Base-by-base conservation (phyloP, 2,329 filamentous ascomycete genomes). In the Xylariaceae sp. region DNA sequence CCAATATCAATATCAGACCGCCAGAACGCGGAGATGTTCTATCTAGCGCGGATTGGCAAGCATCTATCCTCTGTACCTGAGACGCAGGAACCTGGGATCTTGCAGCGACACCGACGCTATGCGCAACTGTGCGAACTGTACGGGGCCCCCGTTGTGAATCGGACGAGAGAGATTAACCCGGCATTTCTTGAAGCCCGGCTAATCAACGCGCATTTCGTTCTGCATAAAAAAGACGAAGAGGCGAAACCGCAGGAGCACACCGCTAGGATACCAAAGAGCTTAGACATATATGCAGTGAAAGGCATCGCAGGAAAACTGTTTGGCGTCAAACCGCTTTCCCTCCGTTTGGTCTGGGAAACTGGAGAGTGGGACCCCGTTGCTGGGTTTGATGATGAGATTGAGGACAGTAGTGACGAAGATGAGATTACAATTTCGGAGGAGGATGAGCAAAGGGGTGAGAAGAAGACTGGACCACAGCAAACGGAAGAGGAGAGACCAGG, bases 11-110 rank as follows among this genome's bases (percentile, higher is more conserved):
- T 73, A 1, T 80, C 84, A 34, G 91, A 97, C 63, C 82, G 92
- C 16, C 75, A 81, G 43, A 93, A 97, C 59, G 90, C 90, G 4
- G 93, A 97, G 57, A 84, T 92, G 59, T 98, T 95, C 64, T 98
- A 98, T 64, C 79, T 97, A 10, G 88, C 85, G 1, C 79, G 86
- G 43, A 93, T 96, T 47, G 86, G 79, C 10, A 83, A 82, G 51
- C 87, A 93, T 61, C 72, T 96, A 32, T 76, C 82, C 1, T 69
- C 74, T 3, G 76, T 80, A 0, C 70, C 80, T 0, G 74, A 79
- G 45, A 65, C 64, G 3, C 66, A 71, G 2, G 76, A 83, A 53
- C 67, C 65, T 1, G 67, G 69, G 1, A 75, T 95, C 0, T 63
- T 86, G 3, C 66, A 63, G 0, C 67, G 70, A 3, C 90, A 97